Evolutionary conservation across 176 grass and related monocot genomes (phyloP).

Genomic region (Eleusine coracana): DNA sequence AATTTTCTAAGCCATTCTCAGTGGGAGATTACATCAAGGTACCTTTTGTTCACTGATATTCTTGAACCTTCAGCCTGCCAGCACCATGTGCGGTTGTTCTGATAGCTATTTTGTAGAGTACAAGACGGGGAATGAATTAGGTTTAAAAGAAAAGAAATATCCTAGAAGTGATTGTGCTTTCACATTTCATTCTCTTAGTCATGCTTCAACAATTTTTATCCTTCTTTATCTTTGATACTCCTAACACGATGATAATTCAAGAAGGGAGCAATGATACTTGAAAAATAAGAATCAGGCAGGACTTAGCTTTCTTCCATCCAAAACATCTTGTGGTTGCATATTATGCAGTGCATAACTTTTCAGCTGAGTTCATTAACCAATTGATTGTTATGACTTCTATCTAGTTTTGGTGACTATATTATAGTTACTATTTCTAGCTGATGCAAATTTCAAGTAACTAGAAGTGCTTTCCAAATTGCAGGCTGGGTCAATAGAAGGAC

Average conservation of each 20-base stretch:
- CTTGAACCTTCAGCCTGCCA: background rate
- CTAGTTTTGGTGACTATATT: background rate
- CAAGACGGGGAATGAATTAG: background rate
- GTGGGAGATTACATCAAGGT: slow-evolving; percentile 83
- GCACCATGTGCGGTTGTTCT: background rate
- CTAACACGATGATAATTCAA: background rate
- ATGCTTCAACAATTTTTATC: background rate
- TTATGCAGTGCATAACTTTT: background rate
- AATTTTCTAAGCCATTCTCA: slow-evolving; percentile 72
- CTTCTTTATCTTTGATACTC: background rate
- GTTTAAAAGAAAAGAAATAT: background rate
- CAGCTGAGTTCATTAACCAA: background rate
- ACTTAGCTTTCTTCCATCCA: background rate
- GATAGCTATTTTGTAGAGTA: background rate
- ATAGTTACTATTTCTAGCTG: background rate
- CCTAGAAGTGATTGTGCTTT: background rate
- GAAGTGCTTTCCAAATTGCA: slow-evolving; percentile 38
- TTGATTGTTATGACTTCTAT: background rate
- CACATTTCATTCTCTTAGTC: background rate
- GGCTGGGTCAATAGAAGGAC: slow-evolving; percentile 81
- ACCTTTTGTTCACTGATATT: slow-evolving; percentile 3
- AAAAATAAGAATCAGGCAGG: background rate
- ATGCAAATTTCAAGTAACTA: background rate
- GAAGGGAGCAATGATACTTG: background rate
- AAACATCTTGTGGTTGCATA: background rate